Conservation (phyloP, 176 grass and related monocot genomes). For the barley (Hordeum vulgare) region MorexV3_pseudomolecules_assembly NC_058523.1:547190115-547190614, state of each 20-base stretch:
- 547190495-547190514: neutral
- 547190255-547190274: neutral
- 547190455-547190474: neutral
- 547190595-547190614: conserved; percentile 39
- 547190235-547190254: neutral
- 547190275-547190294: neutral
- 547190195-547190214: neutral
- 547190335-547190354: neutral
- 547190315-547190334: neutral
- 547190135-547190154: neutral
- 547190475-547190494: neutral
- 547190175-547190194: neutral
- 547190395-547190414: neutral
- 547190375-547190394: neutral
- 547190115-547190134: neutral
- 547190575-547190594: conserved; percentile 57
- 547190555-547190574: neutral
- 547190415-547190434: neutral
- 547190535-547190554: neutral
- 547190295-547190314: neutral
- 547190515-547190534: neutral
- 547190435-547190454: neutral
- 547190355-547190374: neutral
- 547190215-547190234: neutral
- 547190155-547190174: neutral